Conservation (phyloP, 176 grass and related monocot genomes). For the Ensete glaucum region DNA sequence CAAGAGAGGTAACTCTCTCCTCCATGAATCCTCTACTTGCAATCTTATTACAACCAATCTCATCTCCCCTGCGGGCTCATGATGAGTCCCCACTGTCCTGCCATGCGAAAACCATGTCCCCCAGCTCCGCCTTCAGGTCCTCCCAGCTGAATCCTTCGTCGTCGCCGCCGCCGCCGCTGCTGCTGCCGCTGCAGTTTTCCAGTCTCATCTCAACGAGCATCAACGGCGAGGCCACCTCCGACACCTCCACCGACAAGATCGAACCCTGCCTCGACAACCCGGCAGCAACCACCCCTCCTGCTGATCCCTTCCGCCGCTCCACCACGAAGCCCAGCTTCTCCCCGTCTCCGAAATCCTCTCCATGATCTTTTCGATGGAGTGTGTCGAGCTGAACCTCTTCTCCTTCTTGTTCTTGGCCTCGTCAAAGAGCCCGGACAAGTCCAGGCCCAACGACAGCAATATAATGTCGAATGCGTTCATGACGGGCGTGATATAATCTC, state of each 20-base stretch:
- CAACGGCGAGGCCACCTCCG: conserved; percentile 47
- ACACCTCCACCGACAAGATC: conserved; percentile 52
- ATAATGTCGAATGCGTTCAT: conserved; percentile 86
- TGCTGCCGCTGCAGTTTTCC: conserved; percentile 17
- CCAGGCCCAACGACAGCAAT: conserved; percentile 50
- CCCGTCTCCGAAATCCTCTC: conserved; percentile 32
- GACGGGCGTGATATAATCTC: conserved; percentile 8
- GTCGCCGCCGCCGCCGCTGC: conserved; percentile 7
- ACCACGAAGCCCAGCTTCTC: conserved; percentile 49
- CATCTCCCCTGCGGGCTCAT: background rate
- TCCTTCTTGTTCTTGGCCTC: conserved; percentile 24
- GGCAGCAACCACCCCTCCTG: background rate
- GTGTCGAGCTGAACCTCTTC: conserved; percentile 52
- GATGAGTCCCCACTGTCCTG: conserved; percentile 23
- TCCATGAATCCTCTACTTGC: background rate
- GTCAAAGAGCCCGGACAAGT: conserved; percentile 58
- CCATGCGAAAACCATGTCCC: conserved; percentile 60
- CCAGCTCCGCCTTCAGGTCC: conserved; percentile 55
- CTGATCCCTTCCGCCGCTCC: conserved; percentile 31
- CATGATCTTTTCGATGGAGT: conserved; percentile 44
- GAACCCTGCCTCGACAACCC: background rate
- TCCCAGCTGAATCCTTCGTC: conserved; percentile 44
- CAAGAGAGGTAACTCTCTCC: background rate
- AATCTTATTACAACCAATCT: background rate
- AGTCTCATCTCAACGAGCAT: conserved; percentile 58